Evolutionary conservation across 306 rosid genomes (phyloP), one percentile per base, ranked within the genome.

Genomic region (Luffa acutangula): DNA sequence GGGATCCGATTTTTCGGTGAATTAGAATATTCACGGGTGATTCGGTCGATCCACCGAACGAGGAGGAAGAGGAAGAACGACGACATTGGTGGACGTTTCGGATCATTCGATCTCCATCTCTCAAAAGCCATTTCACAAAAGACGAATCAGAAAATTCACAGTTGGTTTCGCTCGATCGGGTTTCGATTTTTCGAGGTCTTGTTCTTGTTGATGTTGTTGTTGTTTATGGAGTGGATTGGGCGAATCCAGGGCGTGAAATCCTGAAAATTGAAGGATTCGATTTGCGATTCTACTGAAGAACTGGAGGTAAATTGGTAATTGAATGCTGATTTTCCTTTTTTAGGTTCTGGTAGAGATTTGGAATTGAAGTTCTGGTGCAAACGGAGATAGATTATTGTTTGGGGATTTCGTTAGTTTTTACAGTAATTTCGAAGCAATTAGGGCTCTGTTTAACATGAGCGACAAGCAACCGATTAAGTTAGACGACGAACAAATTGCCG

Each of bases 401-500:
- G 53, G 17, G 56, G 69, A 41, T 60, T 39, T 52, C 2, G 4
- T 1, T 48, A 20, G 75, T 54, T 41, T 63, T 52, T 63, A n/a
- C 14, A 18, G 7, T 42, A 72, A 9, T 57, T 78, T 20, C 58
- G 25, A 56, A 56, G 51, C 6, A 54, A 73, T 73, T 73, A 48
- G 78, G 64, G 63, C 25, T 75, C 9, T 64, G 81, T 78, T 77
- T 64, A 84, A 77, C 15, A 92, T 91, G 97, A 92, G 86, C 87
- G 81, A 82, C 78, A 89, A 88, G 82, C 85, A 88, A 69, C 81
- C 81, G 66, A 91, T 89, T 75, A 89, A 88, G 45, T 64, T 94
- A 46, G 98, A 91, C 85, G 93, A 92, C 21, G 96, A 89, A 9
- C 97, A 95, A 64, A 89, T 95, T 45, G 90, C 96, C 0, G 96